Evolutionary conservation across 2,329 filamentous ascomycete genomes (phyloP).

Genomic region (Dactylonectria estremocensis): DNA sequence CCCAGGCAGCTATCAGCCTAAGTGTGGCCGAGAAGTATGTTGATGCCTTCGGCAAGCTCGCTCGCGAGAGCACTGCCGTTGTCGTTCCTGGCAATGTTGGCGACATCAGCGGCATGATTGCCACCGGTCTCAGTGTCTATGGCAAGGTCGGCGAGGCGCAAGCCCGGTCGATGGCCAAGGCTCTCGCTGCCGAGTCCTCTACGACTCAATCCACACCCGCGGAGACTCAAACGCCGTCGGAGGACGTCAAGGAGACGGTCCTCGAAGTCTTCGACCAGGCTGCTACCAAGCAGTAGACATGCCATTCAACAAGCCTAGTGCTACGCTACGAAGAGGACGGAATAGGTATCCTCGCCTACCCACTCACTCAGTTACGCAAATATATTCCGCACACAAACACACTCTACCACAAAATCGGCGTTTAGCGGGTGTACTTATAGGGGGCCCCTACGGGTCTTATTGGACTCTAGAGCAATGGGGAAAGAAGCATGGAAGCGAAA

Average conservation of each 20-base stretch:
- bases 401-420: slow-evolving; percentile 47
- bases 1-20: slow-evolving; percentile 87
- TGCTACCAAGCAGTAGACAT: slow-evolving; percentile 50
- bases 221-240: slow-evolving; percentile 33
- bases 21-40: slow-evolving; percentile 98
- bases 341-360: slow-evolving; percentile 21
- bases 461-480: slow-evolving; percentile 32
- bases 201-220: slow-evolving; percentile 40
- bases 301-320: neutral
- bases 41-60: slow-evolving; percentile 91
- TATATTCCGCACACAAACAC: slow-evolving; percentile 32
- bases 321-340: slow-evolving; percentile 9
- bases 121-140: slow-evolving; percentile 94
- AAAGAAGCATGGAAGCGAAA: slow-evolving; percentile 28
- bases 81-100: slow-evolving; percentile 98
- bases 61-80: slow-evolving; percentile 94
- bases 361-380: slow-evolving; percentile 38
- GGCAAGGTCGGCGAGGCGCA: slow-evolving; percentile 91
- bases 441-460: slow-evolving; percentile 36
- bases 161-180: slow-evolving; percentile 75
- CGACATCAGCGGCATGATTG: slow-evolving; percentile 97
- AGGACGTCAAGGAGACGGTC: slow-evolving; percentile 57
- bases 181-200: slow-evolving; percentile 59
- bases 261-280: slow-evolving; percentile 59
- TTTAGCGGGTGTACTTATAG: slow-evolving; percentile 51